Evolutionary conservation across 108 stramenopile genomes (phyloP).

Genomic region (Fragilaria radians): DNA sequence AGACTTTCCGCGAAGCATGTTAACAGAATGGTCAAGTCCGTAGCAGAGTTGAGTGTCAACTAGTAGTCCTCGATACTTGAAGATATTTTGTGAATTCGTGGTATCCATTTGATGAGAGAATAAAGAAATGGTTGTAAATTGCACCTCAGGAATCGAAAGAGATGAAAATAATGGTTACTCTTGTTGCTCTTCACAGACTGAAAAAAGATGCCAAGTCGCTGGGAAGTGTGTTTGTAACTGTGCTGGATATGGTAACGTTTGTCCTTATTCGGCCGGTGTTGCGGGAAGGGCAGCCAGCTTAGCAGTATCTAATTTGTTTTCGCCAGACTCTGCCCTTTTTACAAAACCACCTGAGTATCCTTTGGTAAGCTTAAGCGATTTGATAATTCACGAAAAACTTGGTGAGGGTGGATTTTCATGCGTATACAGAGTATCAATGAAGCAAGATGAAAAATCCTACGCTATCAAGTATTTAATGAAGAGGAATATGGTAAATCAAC

Average conservation of each 20-base stretch:
- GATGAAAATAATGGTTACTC: no score
- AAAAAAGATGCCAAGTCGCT: neutral
- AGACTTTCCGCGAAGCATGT: no score
- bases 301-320: slow-evolving; percentile 12
- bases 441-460: slow-evolving; percentile 11
- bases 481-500: slow-evolving; percentile 22
- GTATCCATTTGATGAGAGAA: no score
- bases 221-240: slow-evolving; percentile 19
- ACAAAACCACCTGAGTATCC: neutral
- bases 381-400: slow-evolving; percentile 9
- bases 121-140: no score
- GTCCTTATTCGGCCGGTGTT: slow-evolving; percentile 26
- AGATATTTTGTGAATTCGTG: no score
- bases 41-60: no score
- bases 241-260: slow-evolving; percentile 34
- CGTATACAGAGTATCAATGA: slow-evolving; percentile 20
- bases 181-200: no score
- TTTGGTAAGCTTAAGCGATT: neutral
- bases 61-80: no score
- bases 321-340: slow-evolving; percentile 21
- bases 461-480: slow-evolving; percentile 47
- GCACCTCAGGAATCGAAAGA: no score
- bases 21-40: no score
- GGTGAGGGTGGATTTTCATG: slow-evolving; percentile 37
- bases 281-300: slow-evolving; percentile 26